These are phyloP conservation scores for Syncephalastrum monosporum DNA, from an alignment of 371 early-diverging fungal genomes.

Conservation along the genomic window DNA sequence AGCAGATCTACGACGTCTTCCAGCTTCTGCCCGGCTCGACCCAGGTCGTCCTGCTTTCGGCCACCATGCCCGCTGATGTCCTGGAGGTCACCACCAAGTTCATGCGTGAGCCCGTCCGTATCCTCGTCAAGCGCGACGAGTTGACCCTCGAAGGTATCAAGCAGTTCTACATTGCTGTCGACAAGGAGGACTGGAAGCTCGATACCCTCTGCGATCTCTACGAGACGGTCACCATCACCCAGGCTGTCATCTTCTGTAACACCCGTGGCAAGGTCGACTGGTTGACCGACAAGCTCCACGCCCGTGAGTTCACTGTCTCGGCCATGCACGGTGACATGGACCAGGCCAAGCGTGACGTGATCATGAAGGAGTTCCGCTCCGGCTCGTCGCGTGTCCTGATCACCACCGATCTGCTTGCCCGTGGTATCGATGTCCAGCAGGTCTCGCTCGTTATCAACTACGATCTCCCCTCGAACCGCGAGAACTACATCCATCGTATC, in stretches of 20 bases:
- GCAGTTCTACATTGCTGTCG: slow-evolving; percentile 94
- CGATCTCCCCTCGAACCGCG: slow-evolving; percentile 96
- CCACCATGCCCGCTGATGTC: slow-evolving; percentile 93
- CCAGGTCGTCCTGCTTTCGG: slow-evolving; percentile 90
- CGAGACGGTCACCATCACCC: slow-evolving; percentile 89
- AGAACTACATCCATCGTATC: slow-evolving; percentile 98
- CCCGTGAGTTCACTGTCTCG: slow-evolving; percentile 90
- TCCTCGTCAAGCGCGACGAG: slow-evolving; percentile 96
- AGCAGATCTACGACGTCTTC: slow-evolving; percentile 93
- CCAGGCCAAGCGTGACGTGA: slow-evolving; percentile 94
- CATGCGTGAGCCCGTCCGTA: slow-evolving; percentile 89
- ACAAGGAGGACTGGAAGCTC: slow-evolving; percentile 88
- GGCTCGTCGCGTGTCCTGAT: slow-evolving; percentile 96
- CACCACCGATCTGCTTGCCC: slow-evolving; percentile 97
- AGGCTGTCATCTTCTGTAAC: slow-evolving; percentile 97
- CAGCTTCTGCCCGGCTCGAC: slow-evolving; percentile 79
- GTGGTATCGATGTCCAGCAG: slow-evolving; percentile 99
- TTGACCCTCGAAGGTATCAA: slow-evolving; percentile 93
- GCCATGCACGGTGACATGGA: slow-evolving; percentile 97
- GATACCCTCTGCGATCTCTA: slow-evolving; percentile 93
- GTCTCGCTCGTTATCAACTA: slow-evolving; percentile 96
- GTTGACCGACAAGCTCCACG: slow-evolving; percentile 81
- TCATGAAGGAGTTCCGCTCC: slow-evolving; percentile 97
- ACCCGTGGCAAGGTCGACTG: slow-evolving; percentile 93
- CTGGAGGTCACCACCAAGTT: slow-evolving; percentile 91